Conservation (phyloP, 257 asterid species). For the Scutellaria baicalensis region DNA sequence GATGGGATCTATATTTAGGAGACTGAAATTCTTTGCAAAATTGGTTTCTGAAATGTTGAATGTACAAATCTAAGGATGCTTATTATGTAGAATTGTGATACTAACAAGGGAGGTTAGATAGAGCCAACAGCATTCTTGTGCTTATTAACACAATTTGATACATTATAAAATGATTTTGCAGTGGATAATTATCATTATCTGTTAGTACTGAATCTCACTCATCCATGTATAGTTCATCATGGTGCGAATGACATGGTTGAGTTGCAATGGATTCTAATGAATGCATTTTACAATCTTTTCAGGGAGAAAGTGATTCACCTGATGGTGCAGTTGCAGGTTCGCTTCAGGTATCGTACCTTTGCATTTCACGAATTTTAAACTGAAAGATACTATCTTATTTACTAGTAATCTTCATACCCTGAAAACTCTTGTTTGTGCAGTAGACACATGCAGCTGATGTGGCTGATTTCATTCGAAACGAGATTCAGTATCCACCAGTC, state of each 20-base stretch:
- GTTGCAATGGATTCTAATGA: neutral
- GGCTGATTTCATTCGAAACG: slow-evolving; percentile 69
- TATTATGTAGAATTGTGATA: neutral
- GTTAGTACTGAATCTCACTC: neutral
- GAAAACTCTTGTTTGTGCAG: slow-evolving; percentile 35
- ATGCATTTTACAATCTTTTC: neutral
- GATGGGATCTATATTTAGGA: neutral
- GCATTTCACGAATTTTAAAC: neutral
- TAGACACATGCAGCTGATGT: slow-evolving; percentile 84
- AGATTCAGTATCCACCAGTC: slow-evolving; percentile 59
- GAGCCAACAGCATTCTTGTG: too few species aligned
- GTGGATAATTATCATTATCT: neutral
- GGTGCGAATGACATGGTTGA: neutral
- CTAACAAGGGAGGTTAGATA: neutral
- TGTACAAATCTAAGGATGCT: neutral
- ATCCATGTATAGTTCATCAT: neutral
- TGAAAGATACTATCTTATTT: neutral
- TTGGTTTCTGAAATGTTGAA: neutral
- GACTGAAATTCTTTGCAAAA: neutral
- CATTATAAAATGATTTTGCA: neutral
- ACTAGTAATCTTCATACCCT: neutral
- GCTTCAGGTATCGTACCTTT: slow-evolving; percentile 70
- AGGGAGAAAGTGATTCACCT: slow-evolving; percentile 92
- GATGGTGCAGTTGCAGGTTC: slow-evolving; percentile 68
- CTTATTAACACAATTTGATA: too few species aligned